These are phyloP conservation scores for Xerophyta viscosa DNA, from an alignment of 106 monocot species.

Conservation along the genomic window DNA sequence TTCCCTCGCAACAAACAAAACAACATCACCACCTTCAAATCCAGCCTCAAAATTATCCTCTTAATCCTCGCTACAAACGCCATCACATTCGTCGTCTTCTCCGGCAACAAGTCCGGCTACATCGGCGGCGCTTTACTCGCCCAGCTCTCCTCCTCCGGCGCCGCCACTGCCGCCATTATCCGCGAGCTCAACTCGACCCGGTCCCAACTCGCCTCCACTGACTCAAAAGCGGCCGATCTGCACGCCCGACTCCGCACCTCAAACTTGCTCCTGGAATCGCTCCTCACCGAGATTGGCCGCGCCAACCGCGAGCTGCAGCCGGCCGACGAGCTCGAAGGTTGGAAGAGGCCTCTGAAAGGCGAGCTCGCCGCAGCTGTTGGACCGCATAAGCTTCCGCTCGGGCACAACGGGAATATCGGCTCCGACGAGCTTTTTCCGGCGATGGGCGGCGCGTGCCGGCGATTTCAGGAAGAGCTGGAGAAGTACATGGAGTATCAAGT, in stretches of 20 bases:
- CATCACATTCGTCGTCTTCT: constrained; percentile 22
- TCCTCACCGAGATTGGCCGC: constrained; percentile 17
- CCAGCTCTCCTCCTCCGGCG: constrained; percentile 2
- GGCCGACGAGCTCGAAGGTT: constrained; percentile 1
- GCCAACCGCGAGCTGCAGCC: not conserved
- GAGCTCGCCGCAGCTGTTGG: constrained; percentile 48
- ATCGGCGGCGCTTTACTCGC: not conserved
- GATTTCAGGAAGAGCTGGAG: constrained; percentile 33
- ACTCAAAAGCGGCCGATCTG: constrained; percentile 11
- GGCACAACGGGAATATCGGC: constrained; percentile 24
- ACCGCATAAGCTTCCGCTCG: constrained; percentile 37
- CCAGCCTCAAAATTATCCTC: constrained; percentile 30
- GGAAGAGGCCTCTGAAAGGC: constrained; percentile 17
- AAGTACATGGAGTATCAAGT: constrained; percentile 43
- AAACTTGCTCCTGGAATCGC: constrained; percentile 24
- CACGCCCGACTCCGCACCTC: constrained; percentile 21
- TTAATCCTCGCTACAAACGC: constrained; percentile 43
- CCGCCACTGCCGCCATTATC: constrained; percentile 18
- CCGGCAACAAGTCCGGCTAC: not conserved
- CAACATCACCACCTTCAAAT: constrained; percentile 2
- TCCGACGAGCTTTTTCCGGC: constrained; percentile 29
- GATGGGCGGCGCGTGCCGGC: constrained; percentile 36
- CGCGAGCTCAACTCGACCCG: constrained; percentile 41
- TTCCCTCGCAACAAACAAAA: too few species aligned
- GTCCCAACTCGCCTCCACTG: constrained; percentile 4